Evolutionary conservation across 169 alveolate species (phyloP), one percentile per base, ranked within the genome.

Genomic region (Plasmodium coatneyi): DNA sequence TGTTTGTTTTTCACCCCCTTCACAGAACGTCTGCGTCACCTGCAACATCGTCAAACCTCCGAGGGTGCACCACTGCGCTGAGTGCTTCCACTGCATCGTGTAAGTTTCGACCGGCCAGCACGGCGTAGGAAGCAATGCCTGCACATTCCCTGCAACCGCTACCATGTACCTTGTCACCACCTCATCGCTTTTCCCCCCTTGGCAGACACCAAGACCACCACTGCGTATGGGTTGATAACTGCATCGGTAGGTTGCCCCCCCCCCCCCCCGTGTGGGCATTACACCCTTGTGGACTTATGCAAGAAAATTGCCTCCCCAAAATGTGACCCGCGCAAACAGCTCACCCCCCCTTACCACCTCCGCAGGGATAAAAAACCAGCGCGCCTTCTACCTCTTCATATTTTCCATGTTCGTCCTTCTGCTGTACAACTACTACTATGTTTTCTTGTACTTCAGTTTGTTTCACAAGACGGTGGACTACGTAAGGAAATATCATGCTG

Each of bases 211-310:
- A 96, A 97, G 99, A 98, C 87, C 99, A 98, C 84, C 99, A 98
- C 95, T 98, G 99, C 83, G 98, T 98, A 36, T 99, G 99, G 99
- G 98, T 99, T 30, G 99, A 98, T 94, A 99, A 98, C 93, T 99
- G 99, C 95, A 96, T 99, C 32, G 99, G 98, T 41, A 82, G 80
- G 60, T 5, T 32, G 25, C 39, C 52, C n/a, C 41, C 9, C 80
- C 34, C 1, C 95, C 3, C 39, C 5, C 3, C 39, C 39, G 1
- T 32, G 39, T 32, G 3, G 39, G 3, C 39, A 32, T 3, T 32
- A 32, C 39, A 1, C 3, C 5, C 3, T 3, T 32, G 95, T 49
- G 97, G 12, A 28, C 54, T 74, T n/a, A 28, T 5, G 12, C 30
- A 16, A 74, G n/a, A 28, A 74, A 25, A 28, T 32, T 46, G n/a